Evolutionary conservation across 768 basidiomycete species (phyloP), one percentile per base, ranked within the genome.

Genomic region (Lactarius sp.): DNA sequence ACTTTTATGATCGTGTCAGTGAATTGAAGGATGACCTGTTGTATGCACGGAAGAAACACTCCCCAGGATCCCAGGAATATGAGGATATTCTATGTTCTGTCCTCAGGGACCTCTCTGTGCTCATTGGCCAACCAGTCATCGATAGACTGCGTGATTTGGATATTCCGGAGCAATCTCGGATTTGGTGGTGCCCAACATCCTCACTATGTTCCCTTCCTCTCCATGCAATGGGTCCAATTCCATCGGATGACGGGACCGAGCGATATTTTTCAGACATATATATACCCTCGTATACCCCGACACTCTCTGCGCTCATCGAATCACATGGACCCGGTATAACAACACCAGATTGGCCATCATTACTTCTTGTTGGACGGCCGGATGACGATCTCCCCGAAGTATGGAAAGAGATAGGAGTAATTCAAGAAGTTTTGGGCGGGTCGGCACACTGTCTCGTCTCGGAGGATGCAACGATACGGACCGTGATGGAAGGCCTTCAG

Each of bases 291-390:
- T 52, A 52, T 18, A 52, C 51, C 12, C 51, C 27, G 27, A 27
- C 27, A 27, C 27, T 27, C 27, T 27, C 27, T 27, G 27, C 27
- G 27, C 27, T 27, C 51, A 34, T 52, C 6, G 31, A 33, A n/a
- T 33, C 51, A 1, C 51, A 13, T 8, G 33, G 33, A 8, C 6
- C 2, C 4, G 31, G 16, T 33, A 13, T 68, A 77, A 83, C 47
- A 73, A 76, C 2, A 27, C 14, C 14, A 4, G 6, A 18, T 14
- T 13, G 3, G 5, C 51, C 27, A 31, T 34, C 51, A 0, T 16
- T 52, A 3, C 51, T 52, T 18, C 51, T 52, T 9, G 33, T 52
- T 2, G 14, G 13, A 16, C 51, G 33, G 6, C 51, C 51, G 3
- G 14, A 34, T 52, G 31, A 7, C 4, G 3, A 3, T 12, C 14